These are phyloP conservation scores for Hypoxylon sp. DNA, from an alignment of 2,329 filamentous ascomycete genomes.

Conservation along the genomic window DNA sequence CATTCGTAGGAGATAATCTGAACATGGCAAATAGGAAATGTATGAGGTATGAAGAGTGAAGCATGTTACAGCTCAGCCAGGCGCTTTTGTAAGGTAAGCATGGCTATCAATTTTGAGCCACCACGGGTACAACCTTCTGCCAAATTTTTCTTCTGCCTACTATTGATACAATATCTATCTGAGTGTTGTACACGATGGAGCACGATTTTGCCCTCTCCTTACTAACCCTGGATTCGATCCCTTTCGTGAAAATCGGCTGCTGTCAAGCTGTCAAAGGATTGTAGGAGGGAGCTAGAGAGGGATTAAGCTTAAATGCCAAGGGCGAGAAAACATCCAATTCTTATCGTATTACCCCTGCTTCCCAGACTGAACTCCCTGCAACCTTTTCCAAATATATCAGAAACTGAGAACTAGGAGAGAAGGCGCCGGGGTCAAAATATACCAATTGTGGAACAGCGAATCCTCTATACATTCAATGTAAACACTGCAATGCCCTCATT, in stretches of 20 bases:
- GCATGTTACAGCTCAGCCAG: background rate
- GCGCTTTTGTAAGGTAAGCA: background rate
- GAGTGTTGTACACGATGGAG: constrained; percentile 1
- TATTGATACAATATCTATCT: background rate
- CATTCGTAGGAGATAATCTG: constrained; percentile 21
- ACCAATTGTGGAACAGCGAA: constrained; percentile 6
- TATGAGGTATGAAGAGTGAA: constrained; percentile 13
- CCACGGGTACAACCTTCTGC: background rate
- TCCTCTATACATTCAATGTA: background rate
- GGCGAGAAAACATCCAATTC: constrained; percentile 3
- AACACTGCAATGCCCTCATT: constrained; percentile 7
- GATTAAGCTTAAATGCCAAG: constrained; percentile 2
- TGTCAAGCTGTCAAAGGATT: background rate
- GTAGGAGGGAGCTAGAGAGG: background rate
- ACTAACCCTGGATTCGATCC: background rate
- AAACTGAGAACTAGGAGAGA: background rate
- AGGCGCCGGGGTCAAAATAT: background rate
- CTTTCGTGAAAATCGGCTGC: constrained; percentile 12
- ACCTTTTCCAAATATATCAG: background rate
- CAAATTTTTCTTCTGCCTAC: background rate
- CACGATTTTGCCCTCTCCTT: background rate
- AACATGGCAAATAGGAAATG: constrained; percentile 7
- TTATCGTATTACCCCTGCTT: background rate
- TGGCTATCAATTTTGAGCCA: background rate
- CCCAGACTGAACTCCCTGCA: background rate